Percentiles rank a stretch among this genome's conserved stretches.
Conservation (phyloP, 176 grass and related monocot genomes). For the Triticum turgidum region DNA sequence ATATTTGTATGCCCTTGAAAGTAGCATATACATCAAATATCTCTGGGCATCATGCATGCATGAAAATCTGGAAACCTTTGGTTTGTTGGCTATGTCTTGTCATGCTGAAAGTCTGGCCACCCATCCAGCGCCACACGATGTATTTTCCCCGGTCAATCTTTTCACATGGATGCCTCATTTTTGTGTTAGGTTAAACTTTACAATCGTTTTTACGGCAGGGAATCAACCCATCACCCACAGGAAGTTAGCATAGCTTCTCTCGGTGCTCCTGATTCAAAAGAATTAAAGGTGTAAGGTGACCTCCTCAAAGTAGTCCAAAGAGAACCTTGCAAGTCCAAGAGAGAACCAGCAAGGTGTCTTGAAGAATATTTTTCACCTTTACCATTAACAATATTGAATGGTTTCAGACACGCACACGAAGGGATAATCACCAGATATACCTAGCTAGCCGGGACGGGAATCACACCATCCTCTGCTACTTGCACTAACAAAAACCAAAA, state of each 20-base stretch:
- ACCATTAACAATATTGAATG: conserved; percentile 37
- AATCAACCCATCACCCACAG: conserved; percentile 28
- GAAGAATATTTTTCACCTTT: conserved; percentile 58
- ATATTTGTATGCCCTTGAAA: background rate
- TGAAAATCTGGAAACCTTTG: background rate
- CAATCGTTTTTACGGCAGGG: conserved; percentile 22
- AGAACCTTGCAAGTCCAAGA: conserved; percentile 60
- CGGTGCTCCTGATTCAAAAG: conserved; percentile 40
- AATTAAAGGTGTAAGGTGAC: conserved; percentile 55
- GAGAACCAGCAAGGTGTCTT: conserved; percentile 52
- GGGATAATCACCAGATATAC: conserved; percentile 84
- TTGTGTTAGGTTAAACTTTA: conserved; percentile 26
- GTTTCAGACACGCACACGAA: conserved; percentile 21
- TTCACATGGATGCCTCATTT: conserved; percentile 17
- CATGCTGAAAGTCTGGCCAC: background rate
- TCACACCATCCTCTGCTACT: conserved; percentile 32
- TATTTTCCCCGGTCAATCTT: conserved; percentile 12
- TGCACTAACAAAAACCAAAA: conserved; percentile 46
- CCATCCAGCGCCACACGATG: background rate
- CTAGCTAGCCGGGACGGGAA: conserved; percentile 46
- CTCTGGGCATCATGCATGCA: background rate
- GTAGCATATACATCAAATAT: background rate
- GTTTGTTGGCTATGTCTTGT: conserved; percentile 26
- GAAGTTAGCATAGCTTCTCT: conserved; percentile 20
- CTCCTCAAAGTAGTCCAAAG: conserved; percentile 49